Percentiles rank a stretch among this genome's conserved stretches.
phyloP scores from a whole-genome alignment of 192 early-diverging fungal species.

The Linnemannia elongata region DNA sequence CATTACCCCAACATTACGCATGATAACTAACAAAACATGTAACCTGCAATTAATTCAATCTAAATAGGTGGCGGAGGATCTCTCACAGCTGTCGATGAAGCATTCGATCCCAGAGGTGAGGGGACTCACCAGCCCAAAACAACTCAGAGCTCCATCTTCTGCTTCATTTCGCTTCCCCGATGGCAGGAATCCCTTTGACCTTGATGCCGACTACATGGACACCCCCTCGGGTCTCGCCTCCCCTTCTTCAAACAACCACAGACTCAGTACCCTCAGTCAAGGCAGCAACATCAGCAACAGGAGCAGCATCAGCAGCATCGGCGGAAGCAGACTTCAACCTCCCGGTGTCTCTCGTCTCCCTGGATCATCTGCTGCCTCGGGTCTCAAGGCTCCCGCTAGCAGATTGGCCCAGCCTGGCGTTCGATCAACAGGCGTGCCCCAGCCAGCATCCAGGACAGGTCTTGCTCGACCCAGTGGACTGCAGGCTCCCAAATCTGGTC shows the following conservation, averaged over 20 bases:
- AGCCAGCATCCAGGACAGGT: slow-evolving; percentile 25
- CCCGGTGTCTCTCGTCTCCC: slow-evolving; percentile 26
- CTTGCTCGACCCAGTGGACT: slow-evolving; percentile 19
- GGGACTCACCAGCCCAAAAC: slow-evolving; percentile 11
- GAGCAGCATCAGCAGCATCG: slow-evolving; percentile 20
- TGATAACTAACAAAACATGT: neutral
- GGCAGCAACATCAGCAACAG: slow-evolving; percentile 26
- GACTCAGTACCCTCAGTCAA: slow-evolving; percentile 9
- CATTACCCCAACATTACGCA: neutral
- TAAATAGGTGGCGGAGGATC: slow-evolving; percentile 14
- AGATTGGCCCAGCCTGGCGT: slow-evolving; percentile 28
- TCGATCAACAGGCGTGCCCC: slow-evolving; percentile 33
- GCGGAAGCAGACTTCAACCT: slow-evolving; percentile 14
- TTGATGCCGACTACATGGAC: slow-evolving; percentile 42
- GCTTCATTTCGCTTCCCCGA: slow-evolving; percentile 24
- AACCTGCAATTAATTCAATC: neutral
- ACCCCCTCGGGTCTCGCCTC: slow-evolving; percentile 20
- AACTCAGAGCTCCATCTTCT: neutral
- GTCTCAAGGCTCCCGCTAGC: slow-evolving; percentile 25
- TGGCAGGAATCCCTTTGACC: slow-evolving; percentile 41
- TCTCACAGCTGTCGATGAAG: slow-evolving; percentile 22
- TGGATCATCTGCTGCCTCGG: slow-evolving; percentile 14
- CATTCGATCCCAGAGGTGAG: neutral
- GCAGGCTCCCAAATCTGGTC: slow-evolving; percentile 28
- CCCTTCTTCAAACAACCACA: slow-evolving; percentile 4